Base-by-base conservation (phyloP, 2,329 filamentous ascomycete species). In the Botrytis fabae region DNA sequence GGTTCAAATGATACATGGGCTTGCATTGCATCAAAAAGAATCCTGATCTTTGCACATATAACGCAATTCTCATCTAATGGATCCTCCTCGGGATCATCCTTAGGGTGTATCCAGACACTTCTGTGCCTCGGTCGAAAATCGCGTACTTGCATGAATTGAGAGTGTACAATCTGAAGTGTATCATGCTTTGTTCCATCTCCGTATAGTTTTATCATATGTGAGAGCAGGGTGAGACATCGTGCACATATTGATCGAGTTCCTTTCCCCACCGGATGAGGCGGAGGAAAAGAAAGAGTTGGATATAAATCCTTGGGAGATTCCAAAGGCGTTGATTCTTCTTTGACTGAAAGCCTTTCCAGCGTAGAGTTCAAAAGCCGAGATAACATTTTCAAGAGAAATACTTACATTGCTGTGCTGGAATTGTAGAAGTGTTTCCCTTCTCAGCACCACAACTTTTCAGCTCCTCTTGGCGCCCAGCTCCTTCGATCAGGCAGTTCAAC, bases 11-110 rank as follows among this genome's bases (percentile, higher is more conserved):
- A 59, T 32, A 4, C 18, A 59, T 59, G 57, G 35, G 28, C 28
- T 59, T 59, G 57, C 57, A 59, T 59, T 59, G 57, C 28, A 59
- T 59, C 57, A 4, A 59, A 59, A 59, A 59, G 57, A 59, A 35
- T 35, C 22, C 3, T 35, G 57, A 9, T 59, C 18, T 59, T 59
- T 59, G 57, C 57, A 35, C 57, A 59, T 22, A 59, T 35, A 20
- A 59, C 57, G 57, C 57, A 59, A 59, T 32, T 59, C 28, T 59
- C 28, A 59, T 59, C 18, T 22, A 28, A 59, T 59, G 57, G 16
- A 20, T 59, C 57, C 28, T 35, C 57, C n/a, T 59, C 16, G 18
- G 57, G 57, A 35, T 35, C 18, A 35, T 59, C 57, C 57, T 35
- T 20, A 59, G 28, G 28, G 35, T 32, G 4, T 35, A 5, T 35